phyloP scores from a whole-genome alignment of 2,329 filamentous ascomycete species.

The Stemphylium lycopersici region DNA sequence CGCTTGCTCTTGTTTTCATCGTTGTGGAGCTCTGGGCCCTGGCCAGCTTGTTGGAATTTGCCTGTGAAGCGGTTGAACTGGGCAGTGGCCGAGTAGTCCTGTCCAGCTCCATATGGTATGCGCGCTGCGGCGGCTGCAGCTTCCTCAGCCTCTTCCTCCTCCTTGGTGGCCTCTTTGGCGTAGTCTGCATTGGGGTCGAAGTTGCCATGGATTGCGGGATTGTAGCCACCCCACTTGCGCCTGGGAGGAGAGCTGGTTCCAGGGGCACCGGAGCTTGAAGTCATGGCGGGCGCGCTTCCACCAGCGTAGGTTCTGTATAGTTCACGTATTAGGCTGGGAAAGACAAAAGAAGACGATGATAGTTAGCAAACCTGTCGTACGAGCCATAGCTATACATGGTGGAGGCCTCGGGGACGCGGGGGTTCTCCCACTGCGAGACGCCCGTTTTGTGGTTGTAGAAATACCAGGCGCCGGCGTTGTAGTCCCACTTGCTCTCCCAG shows the following conservation, averaged over 20 bases:
- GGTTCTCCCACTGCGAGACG: constrained; percentile 83
- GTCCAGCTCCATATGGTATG: constrained; percentile 26
- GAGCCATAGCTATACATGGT: constrained; percentile 30
- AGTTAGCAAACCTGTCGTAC: constrained; percentile 48
- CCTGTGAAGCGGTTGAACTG: constrained; percentile 94
- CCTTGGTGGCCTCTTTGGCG: constrained; percentile 60
- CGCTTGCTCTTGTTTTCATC: constrained; percentile 86
- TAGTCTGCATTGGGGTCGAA: constrained; percentile 98
- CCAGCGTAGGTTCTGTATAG: constrained; percentile 28
- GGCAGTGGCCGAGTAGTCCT: constrained; percentile 69
- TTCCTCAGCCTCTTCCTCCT: constrained; percentile 44
- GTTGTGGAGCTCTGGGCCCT: constrained; percentile 76
- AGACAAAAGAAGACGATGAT: constrained; percentile 33
- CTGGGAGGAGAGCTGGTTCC: constrained; percentile 42
- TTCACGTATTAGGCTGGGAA: constrained; percentile 42
- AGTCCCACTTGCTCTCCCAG: constrained; percentile 83
- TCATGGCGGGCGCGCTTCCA: constrained; percentile 35
- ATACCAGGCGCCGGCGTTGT: constrained; percentile 71
- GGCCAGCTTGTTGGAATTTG: constrained; percentile 72
- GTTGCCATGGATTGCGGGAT: constrained; percentile 92
- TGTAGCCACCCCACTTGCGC: constrained; percentile 75
- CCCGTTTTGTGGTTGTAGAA: constrained; percentile 83
- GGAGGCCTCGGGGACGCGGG: constrained; percentile 65
- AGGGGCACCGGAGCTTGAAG: constrained; percentile 40
- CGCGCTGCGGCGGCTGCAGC: constrained; percentile 36